Percentiles rank a stretch among this genome's conserved stretches.
These are phyloP conservation scores for Cladophialophora carrionii DNA, from an alignment of 2,329 filamentous ascomycete species.

Conservation along the genomic window DNA sequence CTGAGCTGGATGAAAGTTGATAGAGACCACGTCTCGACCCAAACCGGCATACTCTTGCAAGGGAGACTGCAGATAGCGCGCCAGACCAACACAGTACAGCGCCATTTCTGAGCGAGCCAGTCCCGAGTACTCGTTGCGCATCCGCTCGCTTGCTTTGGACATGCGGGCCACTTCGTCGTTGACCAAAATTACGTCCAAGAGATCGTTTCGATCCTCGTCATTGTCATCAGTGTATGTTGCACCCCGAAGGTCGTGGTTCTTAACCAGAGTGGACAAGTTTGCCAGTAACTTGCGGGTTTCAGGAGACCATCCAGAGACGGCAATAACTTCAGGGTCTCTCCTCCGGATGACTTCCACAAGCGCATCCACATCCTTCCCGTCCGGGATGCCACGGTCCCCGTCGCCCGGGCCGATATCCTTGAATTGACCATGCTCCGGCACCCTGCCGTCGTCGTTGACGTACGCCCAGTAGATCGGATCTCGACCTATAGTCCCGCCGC, in stretches of 20 bases:
- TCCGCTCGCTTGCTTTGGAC: conserved; percentile 87
- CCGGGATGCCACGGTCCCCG: conserved; percentile 67
- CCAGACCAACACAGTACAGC: conserved; percentile 86
- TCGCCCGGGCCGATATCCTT: conserved; percentile 71
- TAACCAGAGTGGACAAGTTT: conserved; percentile 77
- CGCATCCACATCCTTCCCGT: conserved; percentile 65
- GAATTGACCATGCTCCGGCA: conserved; percentile 87
- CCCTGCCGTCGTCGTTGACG: conserved; percentile 87
- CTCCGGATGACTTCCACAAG: conserved; percentile 80
- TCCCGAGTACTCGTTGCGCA: conserved; percentile 76
- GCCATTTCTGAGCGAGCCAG: conserved; percentile 68
- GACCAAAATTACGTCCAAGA: conserved; percentile 84
- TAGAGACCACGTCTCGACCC: conserved; percentile 81
- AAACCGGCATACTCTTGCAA: conserved; percentile 95
- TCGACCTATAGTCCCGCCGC: conserved; percentile 70
- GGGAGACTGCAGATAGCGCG: conserved; percentile 90
- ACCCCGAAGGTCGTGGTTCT: conserved; percentile 74
- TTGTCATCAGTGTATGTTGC: conserved; percentile 84
- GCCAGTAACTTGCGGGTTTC: conserved; percentile 83
- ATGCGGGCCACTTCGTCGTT: conserved; percentile 97
- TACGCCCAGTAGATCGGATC: conserved; percentile 90
- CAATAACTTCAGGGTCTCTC: conserved; percentile 85
- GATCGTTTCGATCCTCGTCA: conserved; percentile 73
- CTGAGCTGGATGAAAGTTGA: conserved; percentile 88
- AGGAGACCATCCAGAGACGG: conserved; percentile 82